A percentile compares a stretch with the other conserved stretches of the same genome.
Evolutionary conservation across 805 yeast species (phyloP).

Genomic region (Wickerhamiella occidentalis): DNA sequence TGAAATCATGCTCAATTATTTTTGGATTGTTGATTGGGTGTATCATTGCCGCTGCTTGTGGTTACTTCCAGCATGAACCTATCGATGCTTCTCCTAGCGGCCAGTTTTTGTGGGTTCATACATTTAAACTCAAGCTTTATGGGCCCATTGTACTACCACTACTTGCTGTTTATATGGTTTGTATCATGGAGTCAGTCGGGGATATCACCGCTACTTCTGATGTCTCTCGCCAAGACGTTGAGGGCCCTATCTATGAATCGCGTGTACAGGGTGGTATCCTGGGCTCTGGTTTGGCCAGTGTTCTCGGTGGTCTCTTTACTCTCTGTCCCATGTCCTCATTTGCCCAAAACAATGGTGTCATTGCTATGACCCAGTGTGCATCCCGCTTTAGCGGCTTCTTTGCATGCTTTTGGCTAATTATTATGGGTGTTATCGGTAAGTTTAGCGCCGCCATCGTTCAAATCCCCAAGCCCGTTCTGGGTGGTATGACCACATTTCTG

Average conservation of each 20-base stretch:
- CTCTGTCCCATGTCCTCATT: slow-evolving; percentile 84
- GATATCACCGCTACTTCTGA: slow-evolving; percentile 91
- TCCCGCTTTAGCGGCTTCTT: slow-evolving; percentile 69
- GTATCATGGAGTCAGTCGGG: slow-evolving; percentile 90
- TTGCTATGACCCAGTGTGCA: slow-evolving; percentile 84
- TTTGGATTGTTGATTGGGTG: slow-evolving; percentile 77
- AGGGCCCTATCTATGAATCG: slow-evolving; percentile 69
- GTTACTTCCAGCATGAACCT: slow-evolving; percentile 50
- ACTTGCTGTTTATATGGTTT: slow-evolving; percentile 66
- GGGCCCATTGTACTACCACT: slow-evolving; percentile 82
- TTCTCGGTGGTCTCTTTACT: slow-evolving; percentile 65
- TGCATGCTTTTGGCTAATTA: slow-evolving; percentile 63
- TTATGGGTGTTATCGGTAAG: slow-evolving; percentile 82
- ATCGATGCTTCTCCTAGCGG: slow-evolving; percentile 68
- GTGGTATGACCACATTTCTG: slow-evolving; percentile 76
- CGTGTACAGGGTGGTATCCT: slow-evolving; percentile 87
- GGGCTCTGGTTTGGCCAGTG: slow-evolving; percentile 77
- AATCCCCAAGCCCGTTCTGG: slow-evolving; percentile 67
- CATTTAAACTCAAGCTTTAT: slow-evolving; percentile 62
- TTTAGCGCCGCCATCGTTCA: slow-evolving; percentile 83
- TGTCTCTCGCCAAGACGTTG: slow-evolving; percentile 74
- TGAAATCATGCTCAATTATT: slow-evolving; percentile 89
- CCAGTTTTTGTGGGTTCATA: slow-evolving; percentile 78
- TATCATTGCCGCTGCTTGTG: slow-evolving; percentile 83
- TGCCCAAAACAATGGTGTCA: slow-evolving; percentile 94